Evolutionary conservation across 371 early-diverging fungal species (phyloP).

Genomic region (Mucor piriformis): DNA sequence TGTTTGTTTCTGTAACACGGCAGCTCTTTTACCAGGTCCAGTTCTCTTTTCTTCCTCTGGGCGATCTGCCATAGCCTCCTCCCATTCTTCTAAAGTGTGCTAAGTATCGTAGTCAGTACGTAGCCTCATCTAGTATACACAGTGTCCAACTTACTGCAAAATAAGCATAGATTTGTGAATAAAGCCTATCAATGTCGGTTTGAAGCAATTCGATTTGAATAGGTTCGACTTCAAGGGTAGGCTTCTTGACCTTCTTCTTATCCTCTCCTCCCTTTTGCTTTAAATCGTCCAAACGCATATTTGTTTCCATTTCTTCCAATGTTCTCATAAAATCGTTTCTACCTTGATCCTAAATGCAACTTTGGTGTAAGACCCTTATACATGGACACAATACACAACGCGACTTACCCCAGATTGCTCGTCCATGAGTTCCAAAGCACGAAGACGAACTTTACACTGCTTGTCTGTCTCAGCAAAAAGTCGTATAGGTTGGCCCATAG

Average conservation of each 20-base stretch:
- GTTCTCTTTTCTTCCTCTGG: conserved; percentile 77
- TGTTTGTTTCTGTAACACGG: conserved; percentile 83
- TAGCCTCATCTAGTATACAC: background rate
- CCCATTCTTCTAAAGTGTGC: conserved; percentile 90
- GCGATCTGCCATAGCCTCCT: conserved; percentile 73
- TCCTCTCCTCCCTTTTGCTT: conserved; percentile 55
- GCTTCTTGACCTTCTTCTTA: conserved; percentile 47
- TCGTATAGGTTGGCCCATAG: conserved; percentile 89
- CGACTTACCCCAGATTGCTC: conserved; percentile 65
- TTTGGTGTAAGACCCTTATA: background rate
- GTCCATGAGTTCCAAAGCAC: conserved; percentile 84
- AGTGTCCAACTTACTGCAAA: conserved; percentile 54
- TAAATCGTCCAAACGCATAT: conserved; percentile 76
- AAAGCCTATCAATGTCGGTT: conserved; percentile 75
- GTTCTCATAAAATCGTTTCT: conserved; percentile 88
- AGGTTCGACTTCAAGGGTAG: conserved; percentile 39
- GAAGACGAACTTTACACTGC: conserved; percentile 82
- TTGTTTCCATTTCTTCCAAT: conserved; percentile 85
- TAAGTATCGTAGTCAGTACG: conserved; percentile 16
- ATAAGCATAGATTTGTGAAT: conserved; percentile 80
- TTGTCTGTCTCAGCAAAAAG: conserved; percentile 91
- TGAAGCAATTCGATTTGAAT: conserved; percentile 66
- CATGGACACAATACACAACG: background rate
- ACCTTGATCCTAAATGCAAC: conserved; percentile 50
- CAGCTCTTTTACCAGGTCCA: conserved; percentile 76